Base-by-base conservation (phyloP, 2,329 filamentous ascomycete species). In the Hypomyces rosellus region DNA sequence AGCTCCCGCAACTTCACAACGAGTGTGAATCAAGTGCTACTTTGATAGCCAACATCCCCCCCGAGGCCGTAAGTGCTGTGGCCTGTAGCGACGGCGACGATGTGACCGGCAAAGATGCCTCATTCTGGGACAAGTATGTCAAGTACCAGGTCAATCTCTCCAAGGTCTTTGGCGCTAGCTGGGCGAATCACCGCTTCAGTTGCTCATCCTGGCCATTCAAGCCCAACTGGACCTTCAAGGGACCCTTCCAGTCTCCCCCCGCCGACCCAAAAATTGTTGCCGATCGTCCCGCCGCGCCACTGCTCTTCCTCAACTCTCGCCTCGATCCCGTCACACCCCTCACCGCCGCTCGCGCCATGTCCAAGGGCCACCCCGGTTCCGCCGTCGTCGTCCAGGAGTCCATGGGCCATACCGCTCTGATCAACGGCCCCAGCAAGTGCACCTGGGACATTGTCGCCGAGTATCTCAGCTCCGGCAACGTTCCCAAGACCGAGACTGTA, bases 251-350 rank as follows among this genome's bases (percentile, higher is more conserved):
- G 1, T 60, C 60, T 2, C 63, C 61, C 1, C 8, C 46, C 11
- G 38, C 55, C 34, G 55, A 61, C 18, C 45, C 63, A 33, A 36
- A 52, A 20, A 15, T 59, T 7, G 49, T 55, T 2, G 52, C 52
- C 5, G 67, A 59, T 4, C 62, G 55, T 34, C 74, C 74, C 0
- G 58, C 58, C 1, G 68, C 68, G 6, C 73, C 74, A 5, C 52
- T 76, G 16, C 55, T 76, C 33, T 74, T 73, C 57, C 51, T 75
- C 8, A 63, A 65, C n/a, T 70, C 66, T 48, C 55, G 61, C 6
- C 61, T 67, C 9, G 73, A 75, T 46, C 74, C 74, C 7, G 68
- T 74, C 13, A 75, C 73, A 25, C 74, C 74, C 6, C 55, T 70
- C 18, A 4, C 18, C 4, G 15, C 15, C n/a, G 56, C 56, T 8